Evolutionary conservation across 257 asterid species (phyloP).

Genomic region (Capsicum pubescens): DNA sequence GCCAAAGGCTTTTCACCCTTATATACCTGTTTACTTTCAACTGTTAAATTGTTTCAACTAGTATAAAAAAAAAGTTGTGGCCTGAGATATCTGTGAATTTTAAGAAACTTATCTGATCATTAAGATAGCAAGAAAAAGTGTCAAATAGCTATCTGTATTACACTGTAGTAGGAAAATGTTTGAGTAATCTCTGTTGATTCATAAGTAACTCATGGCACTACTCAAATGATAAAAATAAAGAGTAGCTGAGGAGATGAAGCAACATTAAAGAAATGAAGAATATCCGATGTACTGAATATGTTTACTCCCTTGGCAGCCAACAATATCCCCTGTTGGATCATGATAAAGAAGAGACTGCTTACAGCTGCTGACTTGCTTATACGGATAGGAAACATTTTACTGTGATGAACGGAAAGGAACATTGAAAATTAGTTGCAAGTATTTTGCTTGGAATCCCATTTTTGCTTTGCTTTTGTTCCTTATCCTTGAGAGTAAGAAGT

Average conservation of each 20-base stretch:
- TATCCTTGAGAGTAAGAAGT: background rate
- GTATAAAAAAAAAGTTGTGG: background rate
- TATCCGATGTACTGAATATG: slow-evolving; percentile 26
- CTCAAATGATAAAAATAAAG: background rate
- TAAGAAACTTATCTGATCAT: slow-evolving; percentile 7
- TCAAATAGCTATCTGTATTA: background rate
- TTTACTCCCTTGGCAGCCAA: slow-evolving; percentile 53
- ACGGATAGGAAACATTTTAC: background rate
- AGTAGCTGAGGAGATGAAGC: background rate
- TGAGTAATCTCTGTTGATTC: background rate
- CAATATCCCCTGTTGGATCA: slow-evolving; percentile 55
- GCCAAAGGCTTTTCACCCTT: background rate
- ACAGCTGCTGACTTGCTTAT: background rate
- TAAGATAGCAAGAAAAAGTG: background rate
- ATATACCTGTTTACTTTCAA: background rate
- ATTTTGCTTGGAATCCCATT: background rate
- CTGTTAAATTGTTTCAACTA: background rate
- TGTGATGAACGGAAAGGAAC: background rate
- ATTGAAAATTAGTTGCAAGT: background rate
- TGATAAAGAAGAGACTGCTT: too few relatives aligned
- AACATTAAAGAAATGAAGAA: slow-evolving; percentile 1
- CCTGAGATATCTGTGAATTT: background rate
- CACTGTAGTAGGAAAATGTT: background rate
- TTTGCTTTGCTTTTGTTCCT: background rate
- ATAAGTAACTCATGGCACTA: background rate